Evolutionary conservation across 495 filamentous ascomycete genomes (phyloP).

Genomic region (Lentithecium fluviatile): DNA sequence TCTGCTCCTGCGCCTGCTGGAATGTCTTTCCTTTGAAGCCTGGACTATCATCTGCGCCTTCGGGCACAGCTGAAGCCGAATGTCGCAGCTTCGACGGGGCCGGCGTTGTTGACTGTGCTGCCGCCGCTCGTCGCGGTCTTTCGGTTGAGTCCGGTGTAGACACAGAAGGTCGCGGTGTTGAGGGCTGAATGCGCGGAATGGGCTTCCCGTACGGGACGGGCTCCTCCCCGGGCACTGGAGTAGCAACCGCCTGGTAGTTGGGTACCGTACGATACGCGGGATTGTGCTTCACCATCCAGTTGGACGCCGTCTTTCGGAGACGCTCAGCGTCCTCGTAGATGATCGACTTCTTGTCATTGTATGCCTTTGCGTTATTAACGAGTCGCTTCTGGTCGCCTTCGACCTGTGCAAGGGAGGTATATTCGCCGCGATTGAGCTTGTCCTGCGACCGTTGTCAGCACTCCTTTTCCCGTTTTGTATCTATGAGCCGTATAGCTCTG

Average conservation of each 20-base stretch:
- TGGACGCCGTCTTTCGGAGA: slow-evolving; percentile 69
- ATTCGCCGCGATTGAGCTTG: slow-evolving; percentile 64
- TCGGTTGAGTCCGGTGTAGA: slow-evolving; percentile 20
- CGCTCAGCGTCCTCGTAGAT: slow-evolving; percentile 73
- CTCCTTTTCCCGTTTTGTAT: background rate
- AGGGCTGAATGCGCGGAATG: background rate
- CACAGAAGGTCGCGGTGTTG: background rate
- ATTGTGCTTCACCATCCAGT: slow-evolving; percentile 72
- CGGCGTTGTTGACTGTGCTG: slow-evolving; percentile 12
- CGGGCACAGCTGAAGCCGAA: slow-evolving; percentile 20
- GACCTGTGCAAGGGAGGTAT: slow-evolving; percentile 59
- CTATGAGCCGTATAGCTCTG: background rate
- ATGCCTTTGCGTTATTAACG: slow-evolving; percentile 72
- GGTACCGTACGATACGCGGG: slow-evolving; percentile 66
- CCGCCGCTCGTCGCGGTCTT: slow-evolving; percentile 29
- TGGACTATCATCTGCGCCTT: slow-evolving; percentile 54
- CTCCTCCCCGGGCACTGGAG: slow-evolving; percentile 57
- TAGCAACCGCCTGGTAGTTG: slow-evolving; percentile 60
- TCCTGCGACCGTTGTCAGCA: slow-evolving; percentile 38
- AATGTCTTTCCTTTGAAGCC: slow-evolving; percentile 59
- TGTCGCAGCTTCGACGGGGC: slow-evolving; percentile 20
- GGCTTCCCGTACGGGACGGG: slow-evolving; percentile 4
- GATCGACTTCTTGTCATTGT: slow-evolving; percentile 62
- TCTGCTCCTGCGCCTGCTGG: slow-evolving; percentile 78
- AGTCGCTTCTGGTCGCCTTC: slow-evolving; percentile 77